Evolutionary conservation across 2,329 filamentous ascomycete species (phyloP), one percentile per base, ranked within the genome.

Genomic region (Podosphaera leucotricha): DNA sequence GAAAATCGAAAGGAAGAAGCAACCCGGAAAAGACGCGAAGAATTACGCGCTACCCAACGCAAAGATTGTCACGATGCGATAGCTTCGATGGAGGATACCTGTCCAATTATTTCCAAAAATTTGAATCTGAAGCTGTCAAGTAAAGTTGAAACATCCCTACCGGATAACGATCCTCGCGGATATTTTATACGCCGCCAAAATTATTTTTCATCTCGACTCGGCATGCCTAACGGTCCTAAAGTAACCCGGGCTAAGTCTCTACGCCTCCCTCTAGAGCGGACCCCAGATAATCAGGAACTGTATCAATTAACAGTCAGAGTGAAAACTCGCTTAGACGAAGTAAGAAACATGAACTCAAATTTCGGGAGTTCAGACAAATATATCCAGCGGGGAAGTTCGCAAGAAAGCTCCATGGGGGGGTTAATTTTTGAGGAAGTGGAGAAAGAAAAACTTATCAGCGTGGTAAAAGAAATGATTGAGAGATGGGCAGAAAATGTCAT

Each of bases 181-280:
- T 57, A 59, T 43, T 41, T 56, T 15, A 58, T 59, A 46, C 54
- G 48, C 44, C 46, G 49, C 24, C 55, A 54, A 42, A 53, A 49
- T 24, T 55, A 52, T 2, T 43, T 50, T 22, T 38, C 44, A 8
- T 30, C 39, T 11, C 39, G 26, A 15, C 36, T 38, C n/a, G 45
- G 22, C 13, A 48, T 45, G 13, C 44, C 42, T n/a, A 48, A 47
- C n/a, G 44, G 39, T 16, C 30, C 40, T 16, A 54, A 52, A 28
- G 37, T 52, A 35, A 41, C 8, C 33, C 38, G 26, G 22, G 28
- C 28, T 19, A 41, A 45, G 30, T 41, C 28, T 6, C 20, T 26
- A 20, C 38, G 44, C 2, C 35, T 45, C 10, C 44, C 43, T 15
- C 26, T 43, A 15, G 48, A 46, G 21, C 16, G 33, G 18, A 53